These are phyloP conservation scores for Salix arbutifolia DNA, from an alignment of 345 rosid species.

Conservation along the genomic window DNA sequence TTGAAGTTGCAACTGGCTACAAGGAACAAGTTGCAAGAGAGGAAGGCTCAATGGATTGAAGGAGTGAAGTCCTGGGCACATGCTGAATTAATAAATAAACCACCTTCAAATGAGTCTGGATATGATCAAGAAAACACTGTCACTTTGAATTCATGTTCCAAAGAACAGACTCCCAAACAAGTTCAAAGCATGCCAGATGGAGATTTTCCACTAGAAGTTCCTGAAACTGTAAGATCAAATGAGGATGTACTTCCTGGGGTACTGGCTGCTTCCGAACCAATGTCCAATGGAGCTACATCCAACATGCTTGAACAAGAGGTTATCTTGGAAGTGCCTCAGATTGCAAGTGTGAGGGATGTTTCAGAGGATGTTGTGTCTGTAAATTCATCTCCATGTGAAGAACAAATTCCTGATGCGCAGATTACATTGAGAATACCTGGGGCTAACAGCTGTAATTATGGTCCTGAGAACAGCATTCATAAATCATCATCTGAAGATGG, in stretches of 20 bases:
- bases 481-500: not conserved
- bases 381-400: constrained; percentile 19
- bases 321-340: not conserved
- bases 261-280: constrained; percentile 6
- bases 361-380: constrained; percentile 21
- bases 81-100: constrained; percentile 28
- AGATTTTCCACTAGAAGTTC: constrained; percentile 16
- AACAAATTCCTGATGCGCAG: constrained; percentile 11
- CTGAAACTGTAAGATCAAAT: constrained; percentile 20
- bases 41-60: constrained; percentile 41
- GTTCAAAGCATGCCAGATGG: constrained; percentile 17
- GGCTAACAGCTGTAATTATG: constrained; percentile 14
- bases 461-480: constrained; percentile 1
- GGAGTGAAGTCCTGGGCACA: constrained; percentile 48
- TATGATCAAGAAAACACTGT: constrained; percentile 22
- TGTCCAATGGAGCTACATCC: constrained; percentile 1
- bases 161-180: constrained; percentile 25
- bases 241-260: constrained; percentile 9
- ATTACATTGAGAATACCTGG: constrained; percentile 8
- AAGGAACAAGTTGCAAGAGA: constrained; percentile 40
- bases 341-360: not conserved
- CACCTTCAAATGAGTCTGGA: constrained; percentile 11
- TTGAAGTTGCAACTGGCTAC: constrained; percentile 41
- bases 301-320: constrained; percentile 5
- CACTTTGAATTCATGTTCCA: constrained; percentile 10